A percentile compares a stretch with the other conserved stretches of the same genome.
Conservation (phyloP, 495 filamentous ascomycete species). For the Neurospora sp. region DNA sequence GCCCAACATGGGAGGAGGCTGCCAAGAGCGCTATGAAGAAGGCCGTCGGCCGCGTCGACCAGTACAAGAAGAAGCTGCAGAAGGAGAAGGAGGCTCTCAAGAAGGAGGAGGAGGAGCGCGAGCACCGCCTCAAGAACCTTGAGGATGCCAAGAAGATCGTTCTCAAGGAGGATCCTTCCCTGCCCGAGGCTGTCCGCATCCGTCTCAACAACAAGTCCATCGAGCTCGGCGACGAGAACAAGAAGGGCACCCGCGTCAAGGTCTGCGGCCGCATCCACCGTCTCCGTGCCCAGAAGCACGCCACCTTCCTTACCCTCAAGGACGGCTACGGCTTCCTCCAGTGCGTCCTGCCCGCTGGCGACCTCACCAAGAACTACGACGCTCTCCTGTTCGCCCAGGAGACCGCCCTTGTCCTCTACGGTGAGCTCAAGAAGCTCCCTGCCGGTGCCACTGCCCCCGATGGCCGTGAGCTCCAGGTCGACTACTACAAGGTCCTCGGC, state of each 20-base stretch:
- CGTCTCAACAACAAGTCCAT: conserved; percentile 60
- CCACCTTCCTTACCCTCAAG: conserved; percentile 75
- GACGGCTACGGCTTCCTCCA: conserved; percentile 89
- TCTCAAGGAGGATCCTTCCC: conserved; percentile 67
- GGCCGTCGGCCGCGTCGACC: conserved; percentile 58
- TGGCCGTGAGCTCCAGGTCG: conserved; percentile 85
- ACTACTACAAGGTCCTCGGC: conserved; percentile 83
- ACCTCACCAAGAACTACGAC: conserved; percentile 86
- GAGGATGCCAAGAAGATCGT: conserved; percentile 85
- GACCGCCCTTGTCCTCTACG: conserved; percentile 77
- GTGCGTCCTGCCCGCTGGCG: conserved; percentile 67
- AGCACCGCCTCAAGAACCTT: conserved; percentile 51
- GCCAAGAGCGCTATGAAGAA: conserved; percentile 81
- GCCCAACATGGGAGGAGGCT: conserved; percentile 66
- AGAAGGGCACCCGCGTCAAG: conserved; percentile 66
- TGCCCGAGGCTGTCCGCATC: conserved; percentile 70
- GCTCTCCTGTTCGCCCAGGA: conserved; percentile 79
- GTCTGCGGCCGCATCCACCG: conserved; percentile 83
- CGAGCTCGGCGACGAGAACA: conserved; percentile 51
- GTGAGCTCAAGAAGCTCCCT: conserved; percentile 81
- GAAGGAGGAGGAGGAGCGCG: conserved; percentile 62
- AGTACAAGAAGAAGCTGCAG: conserved; percentile 66
- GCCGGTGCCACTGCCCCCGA: conserved; percentile 71
- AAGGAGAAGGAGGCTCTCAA: conserved; percentile 59
- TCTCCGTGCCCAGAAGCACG: conserved; percentile 72